These are phyloP conservation scores for Beauveria bassiana DNA, from an alignment of 2,329 filamentous ascomycete genomes.

Conservation along the genomic window DNA sequence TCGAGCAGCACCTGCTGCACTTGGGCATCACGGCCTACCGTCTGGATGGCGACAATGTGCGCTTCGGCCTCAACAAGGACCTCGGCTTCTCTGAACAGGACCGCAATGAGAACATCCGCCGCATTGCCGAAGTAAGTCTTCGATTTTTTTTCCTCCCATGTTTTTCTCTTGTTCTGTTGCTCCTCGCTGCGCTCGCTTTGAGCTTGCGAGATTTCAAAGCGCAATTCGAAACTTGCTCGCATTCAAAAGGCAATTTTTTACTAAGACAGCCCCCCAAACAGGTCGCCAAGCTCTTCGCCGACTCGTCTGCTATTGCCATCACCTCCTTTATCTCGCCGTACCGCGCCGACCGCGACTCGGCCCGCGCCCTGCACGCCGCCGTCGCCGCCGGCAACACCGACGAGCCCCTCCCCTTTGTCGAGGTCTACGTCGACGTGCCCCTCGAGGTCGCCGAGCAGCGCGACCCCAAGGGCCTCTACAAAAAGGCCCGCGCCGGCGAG, in stretches of 20 bases:
- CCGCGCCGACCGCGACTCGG: constrained; percentile 73
- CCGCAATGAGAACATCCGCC: constrained; percentile 94
- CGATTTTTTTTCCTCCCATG: neutral
- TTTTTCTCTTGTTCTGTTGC: neutral
- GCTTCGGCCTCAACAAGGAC: constrained; percentile 97
- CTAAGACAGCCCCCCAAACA: neutral
- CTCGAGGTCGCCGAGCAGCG: constrained; percentile 88
- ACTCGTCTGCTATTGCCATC: constrained; percentile 77
- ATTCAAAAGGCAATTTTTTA: constrained; percentile 25
- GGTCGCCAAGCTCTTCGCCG: constrained; percentile 93
- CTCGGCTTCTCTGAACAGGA: constrained; percentile 89
- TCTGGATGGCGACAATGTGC: constrained; percentile 96
- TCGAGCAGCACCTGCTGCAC: constrained; percentile 94
- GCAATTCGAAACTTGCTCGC: neutral
- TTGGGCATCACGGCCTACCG: constrained; percentile 78
- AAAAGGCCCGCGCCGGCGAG: constrained; percentile 86
- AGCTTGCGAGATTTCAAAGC: neutral
- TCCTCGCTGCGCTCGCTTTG: neutral
- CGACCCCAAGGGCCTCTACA: constrained; percentile 96
- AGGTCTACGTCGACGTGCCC: constrained; percentile 88
- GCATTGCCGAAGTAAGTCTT: constrained; percentile 64
- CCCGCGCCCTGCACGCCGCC: constrained; percentile 68
- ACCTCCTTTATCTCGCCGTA: constrained; percentile 98
- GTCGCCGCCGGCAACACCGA: constrained; percentile 36
- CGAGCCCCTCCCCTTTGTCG: constrained; percentile 76